Base-by-base conservation (phyloP, 495 filamentous ascomycete genomes). In the Penicillium maclennaniae region DNA sequence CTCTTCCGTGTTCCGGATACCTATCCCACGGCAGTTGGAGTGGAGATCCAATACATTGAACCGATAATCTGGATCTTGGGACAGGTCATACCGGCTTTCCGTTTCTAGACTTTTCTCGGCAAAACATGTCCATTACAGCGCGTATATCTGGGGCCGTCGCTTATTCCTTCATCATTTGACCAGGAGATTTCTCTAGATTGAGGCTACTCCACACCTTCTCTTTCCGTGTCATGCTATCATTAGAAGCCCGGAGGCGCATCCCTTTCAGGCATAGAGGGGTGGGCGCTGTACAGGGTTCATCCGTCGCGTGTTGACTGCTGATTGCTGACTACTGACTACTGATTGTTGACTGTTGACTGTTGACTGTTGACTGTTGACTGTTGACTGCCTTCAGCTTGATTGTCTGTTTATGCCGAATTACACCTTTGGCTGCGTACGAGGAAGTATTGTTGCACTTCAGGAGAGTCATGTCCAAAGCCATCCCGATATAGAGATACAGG, bases 381-480 rank as follows among this genome's bases (percentile, higher is more conserved):
- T 27, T 8, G 26, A 27, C 8, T 27, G 5, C 8, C 26, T 27
- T 27, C 26, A 5, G 8, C 26, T 27, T 10, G 12, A 40, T n/a
- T n/a, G n/a, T n/a, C n/a, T n/a, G n/a, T n/a, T n/a, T n/a, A 55
- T 49, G 43, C 47, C 20, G 21, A 43, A 54, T 54, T 51, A 54
- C 56, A 37, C 43, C 46, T 51, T 43, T 51, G 56, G 47, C 56
- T 38, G 56, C 54, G 19, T 25, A 51, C 25, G 17, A n/a, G 25
- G 49, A 43, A 25, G 49, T n/a, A 56, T 60, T 53, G 27, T 60
- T 60, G 17, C 57, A 6, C 37, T 60, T 50, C n/a, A 49, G 57
- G 57, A 42, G 39, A 23, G 51, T 47, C 49, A 53, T 37, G 53
- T 53, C 45, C 43, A 49, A 41, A 38, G 28, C 28, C 25, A 21